Evolutionary conservation across 2,329 filamentous ascomycete genomes (phyloP).

Genomic region (Harringtonia lauricola): DNA sequence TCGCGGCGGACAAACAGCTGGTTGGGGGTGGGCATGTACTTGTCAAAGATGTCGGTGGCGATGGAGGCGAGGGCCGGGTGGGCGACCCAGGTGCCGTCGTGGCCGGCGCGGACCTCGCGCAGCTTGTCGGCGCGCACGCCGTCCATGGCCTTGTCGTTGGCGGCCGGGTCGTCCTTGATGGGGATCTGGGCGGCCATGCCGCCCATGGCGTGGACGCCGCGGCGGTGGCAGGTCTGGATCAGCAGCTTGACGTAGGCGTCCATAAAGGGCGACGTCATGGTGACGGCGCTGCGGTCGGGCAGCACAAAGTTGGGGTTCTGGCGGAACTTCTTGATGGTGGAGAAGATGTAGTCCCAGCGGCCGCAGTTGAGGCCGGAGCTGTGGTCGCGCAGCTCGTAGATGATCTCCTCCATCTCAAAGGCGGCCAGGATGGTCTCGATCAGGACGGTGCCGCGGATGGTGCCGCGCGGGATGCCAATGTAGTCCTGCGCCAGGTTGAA

Average conservation of each 20-base stretch:
- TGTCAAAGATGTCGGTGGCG: constrained; percentile 89
- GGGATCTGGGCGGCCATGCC: constrained; percentile 99
- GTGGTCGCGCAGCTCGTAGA: constrained; percentile 97
- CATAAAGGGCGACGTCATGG: constrained; percentile 99
- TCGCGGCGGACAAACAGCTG: constrained; percentile 86
- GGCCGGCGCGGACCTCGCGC: constrained; percentile 85
- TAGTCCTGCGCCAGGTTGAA: constrained; percentile 96
- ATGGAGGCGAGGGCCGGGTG: constrained; percentile 86
- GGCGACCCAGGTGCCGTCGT: constrained; percentile 95
- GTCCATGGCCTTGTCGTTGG: constrained; percentile 92
- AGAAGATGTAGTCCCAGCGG: constrained; percentile 99
- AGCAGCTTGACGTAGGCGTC: constrained; percentile 91
- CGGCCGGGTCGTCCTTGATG: constrained; percentile 85
- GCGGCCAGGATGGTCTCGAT: constrained; percentile 97
- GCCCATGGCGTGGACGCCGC: constrained; percentile 97
- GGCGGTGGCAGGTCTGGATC: constrained; percentile 95
- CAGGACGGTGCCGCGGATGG: constrained; percentile 86
- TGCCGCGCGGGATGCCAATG: constrained; percentile 79
- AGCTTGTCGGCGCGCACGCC: constrained; percentile 91
- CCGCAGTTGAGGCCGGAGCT: constrained; percentile 95
- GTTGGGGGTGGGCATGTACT: constrained; percentile 97
- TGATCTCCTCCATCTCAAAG: constrained; percentile 99
- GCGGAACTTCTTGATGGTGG: constrained; percentile 98
- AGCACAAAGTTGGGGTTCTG: constrained; percentile 88
- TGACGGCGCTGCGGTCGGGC: constrained; percentile 81